These are phyloP conservation scores for Sarcodon aspratus DNA, from an alignment of 768 basidiomycete genomes.

Conservation along the genomic window DNA sequence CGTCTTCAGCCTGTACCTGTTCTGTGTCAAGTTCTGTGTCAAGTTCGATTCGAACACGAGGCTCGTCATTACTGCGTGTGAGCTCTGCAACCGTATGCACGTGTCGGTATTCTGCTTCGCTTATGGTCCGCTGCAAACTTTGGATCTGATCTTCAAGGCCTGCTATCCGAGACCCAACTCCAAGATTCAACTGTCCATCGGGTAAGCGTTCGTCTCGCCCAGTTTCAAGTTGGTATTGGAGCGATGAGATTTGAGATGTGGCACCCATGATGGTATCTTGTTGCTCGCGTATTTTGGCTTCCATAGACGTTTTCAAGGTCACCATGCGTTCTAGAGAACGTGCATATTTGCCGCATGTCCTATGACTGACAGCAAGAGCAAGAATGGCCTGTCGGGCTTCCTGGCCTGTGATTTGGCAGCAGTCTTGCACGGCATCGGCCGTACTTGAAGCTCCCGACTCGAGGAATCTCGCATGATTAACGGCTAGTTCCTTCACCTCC, in stretches of 20 bases:
- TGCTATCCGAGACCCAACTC: not conserved
- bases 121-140: not conserved
- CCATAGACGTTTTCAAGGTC: not conserved
- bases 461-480: conserved; percentile 1
- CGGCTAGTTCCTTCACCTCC: conserved; percentile 1
- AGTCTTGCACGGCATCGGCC: not conserved
- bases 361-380: conserved; percentile 5
- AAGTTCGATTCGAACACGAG: not conserved
- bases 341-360: not conserved
- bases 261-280: not conserved
- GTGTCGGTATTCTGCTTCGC: not conserved
- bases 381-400: conserved; percentile 3
- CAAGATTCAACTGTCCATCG: not conserved
- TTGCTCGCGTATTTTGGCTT: not conserved
- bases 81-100: conserved; percentile 2
- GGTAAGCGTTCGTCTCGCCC: conserved; percentile 2
- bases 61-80: not conserved
- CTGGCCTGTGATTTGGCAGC: not conserved
- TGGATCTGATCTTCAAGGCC: conserved; percentile 8
- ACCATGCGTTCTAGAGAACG: not conserved
- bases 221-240: conserved; percentile 5
- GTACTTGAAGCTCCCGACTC: not conserved
- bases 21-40: not conserved
- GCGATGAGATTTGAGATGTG: not conserved
- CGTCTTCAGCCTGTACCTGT: not conserved